These are phyloP conservation scores for Mucor racemosus DNA, from an alignment of 371 early-diverging fungal species.

Conservation along the genomic window DNA sequence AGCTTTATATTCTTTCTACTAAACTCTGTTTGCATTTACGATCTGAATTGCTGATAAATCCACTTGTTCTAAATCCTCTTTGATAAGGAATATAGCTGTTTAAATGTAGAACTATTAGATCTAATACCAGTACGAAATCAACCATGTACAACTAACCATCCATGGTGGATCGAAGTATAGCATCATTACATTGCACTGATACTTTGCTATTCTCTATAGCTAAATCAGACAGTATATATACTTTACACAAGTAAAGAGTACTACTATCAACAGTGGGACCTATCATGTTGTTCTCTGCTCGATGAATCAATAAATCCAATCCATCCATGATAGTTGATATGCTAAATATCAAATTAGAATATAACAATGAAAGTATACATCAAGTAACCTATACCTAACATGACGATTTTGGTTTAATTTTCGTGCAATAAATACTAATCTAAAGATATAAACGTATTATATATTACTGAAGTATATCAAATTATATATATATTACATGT, in stretches of 20 bases:
- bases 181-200: background rate
- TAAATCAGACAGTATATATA: constrained; percentile 17
- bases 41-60: constrained; percentile 18
- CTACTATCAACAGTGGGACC: background rate
- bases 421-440: background rate
- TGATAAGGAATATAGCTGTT: constrained; percentile 16
- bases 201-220: background rate
- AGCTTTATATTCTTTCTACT: background rate
- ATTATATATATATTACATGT: background rate
- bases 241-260: constrained; percentile 13
- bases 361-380: background rate
- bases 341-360: background rate
- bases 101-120: background rate
- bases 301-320: constrained; percentile 19
- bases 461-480: too few species aligned
- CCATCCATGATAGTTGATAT: constrained; percentile 13
- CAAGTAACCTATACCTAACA: background rate
- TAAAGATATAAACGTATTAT: background rate
- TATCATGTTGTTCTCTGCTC: constrained; percentile 2
- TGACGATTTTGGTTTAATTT: background rate
- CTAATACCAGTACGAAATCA: background rate
- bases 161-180: constrained; percentile 4
- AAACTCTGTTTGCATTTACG: background rate
- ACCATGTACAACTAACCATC: constrained; percentile 11
- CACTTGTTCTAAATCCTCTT: background rate